A percentile compares a stretch with the other conserved stretches of the same genome.
phyloP scores from a whole-genome alignment of 495 filamentous ascomycete genomes.

The Penicillium bialowiezense region DNA sequence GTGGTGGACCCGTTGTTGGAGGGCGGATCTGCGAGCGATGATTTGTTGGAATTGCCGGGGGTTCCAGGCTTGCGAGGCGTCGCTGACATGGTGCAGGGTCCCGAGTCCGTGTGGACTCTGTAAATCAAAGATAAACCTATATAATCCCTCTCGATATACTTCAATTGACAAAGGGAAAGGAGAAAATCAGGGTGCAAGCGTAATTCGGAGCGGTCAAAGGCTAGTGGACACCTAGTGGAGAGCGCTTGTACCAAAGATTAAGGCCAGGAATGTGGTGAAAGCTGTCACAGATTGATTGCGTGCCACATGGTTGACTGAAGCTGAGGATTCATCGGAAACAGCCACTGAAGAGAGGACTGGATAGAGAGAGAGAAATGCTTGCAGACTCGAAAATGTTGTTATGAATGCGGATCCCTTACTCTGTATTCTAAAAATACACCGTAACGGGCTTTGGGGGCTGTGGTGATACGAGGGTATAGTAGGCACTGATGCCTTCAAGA shows the following conservation, averaged over 20 bases:
- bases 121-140: conserved; percentile 17
- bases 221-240: conserved; percentile 23
- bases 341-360: conserved; percentile 12
- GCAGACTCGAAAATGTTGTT: conserved; percentile 13
- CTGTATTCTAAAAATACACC: conserved; percentile 27
- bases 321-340: conserved; percentile 21
- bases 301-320: conserved; percentile 26
- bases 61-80: conserved; percentile 44
- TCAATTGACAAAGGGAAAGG: conserved; percentile 10
- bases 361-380: conserved; percentile 22
- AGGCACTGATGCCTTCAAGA: neutral
- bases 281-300: conserved; percentile 26
- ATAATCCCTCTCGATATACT: conserved; percentile 1
- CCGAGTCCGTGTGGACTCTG: conserved; percentile 17
- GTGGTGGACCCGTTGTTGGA: conserved; percentile 37
- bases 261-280: conserved; percentile 14
- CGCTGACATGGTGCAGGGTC: conserved; percentile 40
- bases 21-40: conserved; percentile 33
- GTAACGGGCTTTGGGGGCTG: conserved; percentile 15
- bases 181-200: conserved; percentile 13
- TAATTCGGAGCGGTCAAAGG: conserved; percentile 29
- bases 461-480: conserved; percentile 6
- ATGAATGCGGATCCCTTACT: conserved; percentile 30
- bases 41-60: conserved; percentile 38
- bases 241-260: conserved; percentile 13